These are phyloP conservation scores for Pseudopithomyces maydicus DNA, from an alignment of 2,329 filamentous ascomycete genomes.

Conservation along the genomic window DNA sequence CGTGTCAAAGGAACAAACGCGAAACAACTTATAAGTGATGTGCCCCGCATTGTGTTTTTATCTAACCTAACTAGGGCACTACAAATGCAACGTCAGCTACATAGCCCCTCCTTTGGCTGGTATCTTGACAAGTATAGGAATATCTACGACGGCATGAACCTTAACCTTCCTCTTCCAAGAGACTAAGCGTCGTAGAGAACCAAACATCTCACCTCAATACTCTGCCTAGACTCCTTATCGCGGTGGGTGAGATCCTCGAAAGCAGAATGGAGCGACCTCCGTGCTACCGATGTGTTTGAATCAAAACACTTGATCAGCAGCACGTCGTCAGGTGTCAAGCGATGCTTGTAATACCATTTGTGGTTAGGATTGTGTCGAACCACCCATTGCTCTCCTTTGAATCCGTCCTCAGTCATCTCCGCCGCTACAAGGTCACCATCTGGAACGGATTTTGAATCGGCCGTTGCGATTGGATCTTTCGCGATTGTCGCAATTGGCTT, in stretches of 20 bases:
- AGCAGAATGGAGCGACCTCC: conserved; percentile 28
- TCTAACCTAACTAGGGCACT: conserved; percentile 12
- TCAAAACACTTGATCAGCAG: conserved; percentile 35
- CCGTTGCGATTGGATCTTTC: conserved; percentile 35
- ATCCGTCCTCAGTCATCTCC: conserved; percentile 26
- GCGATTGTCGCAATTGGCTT: conserved; percentile 30
- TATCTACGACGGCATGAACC: not conserved
- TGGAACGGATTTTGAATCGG: conserved; percentile 25
- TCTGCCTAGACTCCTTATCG: conserved; percentile 22
- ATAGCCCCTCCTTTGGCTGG: conserved; percentile 4
- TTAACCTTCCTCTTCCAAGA: conserved; percentile 4
- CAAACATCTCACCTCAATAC: conserved; percentile 32
- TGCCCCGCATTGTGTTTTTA: conserved; percentile 13
- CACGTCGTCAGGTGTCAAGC: conserved; percentile 26
- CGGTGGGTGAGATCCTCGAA: conserved; percentile 25
- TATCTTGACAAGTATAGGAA: conserved; percentile 3
- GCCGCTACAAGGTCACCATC: conserved; percentile 28
- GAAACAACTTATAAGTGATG: conserved; percentile 1
- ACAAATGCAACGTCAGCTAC: conserved; percentile 7
- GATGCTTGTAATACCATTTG: conserved; percentile 27
- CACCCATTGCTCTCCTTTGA: conserved; percentile 27
- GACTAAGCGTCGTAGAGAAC: conserved; percentile 22
- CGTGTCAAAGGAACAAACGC: not conserved
- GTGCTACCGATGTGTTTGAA: conserved; percentile 20
- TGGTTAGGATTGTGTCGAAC: conserved; percentile 25